Percentiles rank a stretch among this genome's conserved stretches.
These are phyloP conservation scores for Klebsormidium nitens DNA, from an alignment of 139 green algal genomes.

Conservation along the genomic window DNA sequence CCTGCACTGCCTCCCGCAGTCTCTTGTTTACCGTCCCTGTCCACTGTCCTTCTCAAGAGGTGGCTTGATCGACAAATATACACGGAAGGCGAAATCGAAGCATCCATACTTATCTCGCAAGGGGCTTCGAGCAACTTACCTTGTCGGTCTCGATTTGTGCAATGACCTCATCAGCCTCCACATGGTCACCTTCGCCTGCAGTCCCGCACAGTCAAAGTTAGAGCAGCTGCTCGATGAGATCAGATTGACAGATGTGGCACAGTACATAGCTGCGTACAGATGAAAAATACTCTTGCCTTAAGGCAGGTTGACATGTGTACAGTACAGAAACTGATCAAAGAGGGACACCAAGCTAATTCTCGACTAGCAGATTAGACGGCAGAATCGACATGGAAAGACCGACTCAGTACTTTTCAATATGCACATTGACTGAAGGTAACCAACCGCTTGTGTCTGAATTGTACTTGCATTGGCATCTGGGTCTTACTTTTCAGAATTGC, in stretches of 20 bases:
- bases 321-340: background rate
- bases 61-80: too few relatives aligned
- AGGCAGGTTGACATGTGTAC: too few relatives aligned
- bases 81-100: too few relatives aligned
- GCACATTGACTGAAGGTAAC: background rate
- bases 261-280: background rate
- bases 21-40: too few relatives aligned
- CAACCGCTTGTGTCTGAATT: background rate
- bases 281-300: too few relatives aligned
- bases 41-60: too few relatives aligned
- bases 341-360: background rate
- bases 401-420: background rate
- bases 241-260: background rate
- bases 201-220: too few relatives aligned
- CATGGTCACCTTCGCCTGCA: constrained; percentile 52
- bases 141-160: constrained; percentile 97
- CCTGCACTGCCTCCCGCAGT: too few relatives aligned
- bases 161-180: constrained; percentile 90
- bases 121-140: too few relatives aligned
- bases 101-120: too few relatives aligned
- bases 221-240: too few relatives aligned
- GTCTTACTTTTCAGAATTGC: constrained; percentile 37
- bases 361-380: background rate
- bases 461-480: background rate
- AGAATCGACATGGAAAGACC: background rate